A percentile compares a stretch with the other conserved stretches of the same genome.
Conservation (phyloP, 768 basidiomycete genomes). For the Pholiota conissans region DNA sequence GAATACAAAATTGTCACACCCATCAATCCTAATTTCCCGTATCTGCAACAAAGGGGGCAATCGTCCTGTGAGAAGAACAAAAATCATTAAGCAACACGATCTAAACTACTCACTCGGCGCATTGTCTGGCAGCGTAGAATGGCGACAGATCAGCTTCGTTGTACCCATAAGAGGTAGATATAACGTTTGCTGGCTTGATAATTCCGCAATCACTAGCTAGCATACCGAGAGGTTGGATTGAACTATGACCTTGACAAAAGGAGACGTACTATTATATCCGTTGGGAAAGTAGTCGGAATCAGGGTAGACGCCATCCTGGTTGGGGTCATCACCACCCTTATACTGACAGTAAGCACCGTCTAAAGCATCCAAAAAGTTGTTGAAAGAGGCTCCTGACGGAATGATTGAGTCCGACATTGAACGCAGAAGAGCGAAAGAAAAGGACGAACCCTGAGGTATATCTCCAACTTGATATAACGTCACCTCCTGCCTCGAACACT, state of each 20-base stretch:
- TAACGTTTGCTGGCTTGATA: conserved; percentile 38
- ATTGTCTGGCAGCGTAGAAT: conserved; percentile 38
- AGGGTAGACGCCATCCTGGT: conserved; percentile 33
- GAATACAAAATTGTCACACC: conserved; percentile 57
- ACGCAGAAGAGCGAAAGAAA: neutral
- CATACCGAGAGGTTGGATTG: neutral
- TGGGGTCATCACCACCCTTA: conserved; percentile 39
- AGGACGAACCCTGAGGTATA: conserved; percentile 29
- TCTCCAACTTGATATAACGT: conserved; percentile 45
- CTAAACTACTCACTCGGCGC: conserved; percentile 33
- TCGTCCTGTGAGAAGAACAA: no score
- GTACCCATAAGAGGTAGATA: conserved; percentile 42
- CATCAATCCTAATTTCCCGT: conserved; percentile 54
- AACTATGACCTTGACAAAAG: neutral
- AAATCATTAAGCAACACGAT: no score
- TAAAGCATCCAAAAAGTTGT: conserved; percentile 45
- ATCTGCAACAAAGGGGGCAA: conserved; percentile 14
- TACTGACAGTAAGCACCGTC: conserved; percentile 41
- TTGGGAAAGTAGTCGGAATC: conserved; percentile 19
- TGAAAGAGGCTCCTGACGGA: conserved; percentile 36
- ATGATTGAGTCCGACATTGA: neutral
- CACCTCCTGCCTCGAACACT: conserved; percentile 27
- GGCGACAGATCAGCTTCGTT: conserved; percentile 39
- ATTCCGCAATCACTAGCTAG: conserved; percentile 36
- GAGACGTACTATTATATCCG: conserved; percentile 30